Evolutionary conservation across 2,329 filamentous ascomycete genomes (phyloP).

Genomic region (Rutstroemia sp.): DNA sequence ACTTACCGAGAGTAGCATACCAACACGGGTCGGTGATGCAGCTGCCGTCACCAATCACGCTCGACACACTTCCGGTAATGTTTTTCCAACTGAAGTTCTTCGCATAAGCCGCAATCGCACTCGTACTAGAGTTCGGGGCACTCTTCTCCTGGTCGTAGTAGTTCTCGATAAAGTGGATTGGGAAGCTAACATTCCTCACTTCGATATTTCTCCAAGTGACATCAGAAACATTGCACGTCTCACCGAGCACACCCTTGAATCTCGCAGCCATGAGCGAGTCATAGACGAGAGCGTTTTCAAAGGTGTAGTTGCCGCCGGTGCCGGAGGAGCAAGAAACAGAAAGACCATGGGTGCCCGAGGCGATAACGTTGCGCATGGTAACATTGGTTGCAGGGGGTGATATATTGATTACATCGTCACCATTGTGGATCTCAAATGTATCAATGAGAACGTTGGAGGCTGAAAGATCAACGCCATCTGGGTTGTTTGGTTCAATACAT

Average conservation of each 20-base stretch:
- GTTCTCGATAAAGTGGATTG: constrained; percentile 5
- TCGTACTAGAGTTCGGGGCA: neutral
- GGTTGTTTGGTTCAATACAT: neutral
- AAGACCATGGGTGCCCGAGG: constrained; percentile 1
- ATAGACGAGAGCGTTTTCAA: constrained; percentile 1
- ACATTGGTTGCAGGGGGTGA: neutral
- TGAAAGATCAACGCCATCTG: constrained; percentile 5
- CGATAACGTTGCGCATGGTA: constrained; percentile 1
- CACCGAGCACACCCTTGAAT: neutral
- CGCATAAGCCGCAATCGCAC: neutral
- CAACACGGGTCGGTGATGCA: neutral
- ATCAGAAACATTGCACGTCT: neutral
- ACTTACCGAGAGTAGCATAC: constrained; percentile 4
- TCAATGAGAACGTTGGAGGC: constrained; percentile 2
- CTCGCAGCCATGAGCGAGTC: constrained; percentile 3
- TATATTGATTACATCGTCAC: constrained; percentile 5
- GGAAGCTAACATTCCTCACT: constrained; percentile 1
- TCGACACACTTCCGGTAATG: neutral
- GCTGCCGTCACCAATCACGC: neutral
- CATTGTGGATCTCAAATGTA: constrained; percentile 5
- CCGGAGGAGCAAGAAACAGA: neutral
- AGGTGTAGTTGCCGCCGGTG: neutral
- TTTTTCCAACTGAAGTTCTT: neutral
- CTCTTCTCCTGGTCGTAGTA: constrained; percentile 3
- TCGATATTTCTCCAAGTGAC: constrained; percentile 3